Evolutionary conservation across 805 yeast genomes (phyloP), one percentile per base, ranked within the genome.

Genomic region (Yarrowia sp.): DNA sequence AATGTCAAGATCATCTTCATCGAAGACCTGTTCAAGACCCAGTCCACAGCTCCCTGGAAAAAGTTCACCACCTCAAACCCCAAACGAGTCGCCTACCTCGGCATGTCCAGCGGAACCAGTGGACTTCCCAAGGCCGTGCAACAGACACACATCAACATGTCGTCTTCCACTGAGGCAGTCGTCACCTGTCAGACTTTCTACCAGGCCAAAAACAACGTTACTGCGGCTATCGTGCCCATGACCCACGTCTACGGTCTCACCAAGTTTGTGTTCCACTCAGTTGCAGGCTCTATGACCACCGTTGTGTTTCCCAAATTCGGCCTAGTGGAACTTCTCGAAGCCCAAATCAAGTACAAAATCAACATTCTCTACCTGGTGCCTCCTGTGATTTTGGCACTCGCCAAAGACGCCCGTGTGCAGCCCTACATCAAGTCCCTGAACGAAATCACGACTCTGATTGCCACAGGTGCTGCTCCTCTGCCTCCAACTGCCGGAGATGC

Each of bases 81-180:
- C 22, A 32, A 26, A 0, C 52, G 65, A 8, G 66, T 59, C 2
- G 78, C 77, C 1, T 75, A 75, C 69, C 73, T 73, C 71, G 73
- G 77, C 72, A 75, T 76, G 68, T 76, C 78, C 5, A 71, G 74
- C 1, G 79, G 79, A 11, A 78, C 81, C 14, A 73, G 78, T 10
- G 94, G 95, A 67, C 83, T 86, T 48, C 92, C 95, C 70, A 90
- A 90, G 80, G 95, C 94, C 73, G 96, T 89, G 32, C 85, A 87
- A 26, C 80, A 89, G 71, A 83, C 86, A 41, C 93, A 90, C 72
- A 75, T 75, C 58, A 87, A 86, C 72, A 81, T 85, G 16, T 79
- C 79, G 16, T 75, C 82, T 35, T 81, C 81, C 65, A 72, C 76
- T 1, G 58, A 72, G 86, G 86, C 42, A 0, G 52, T 59, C 70